Base-by-base conservation (phyloP, 495 filamentous ascomycete species). In the Tetracladium setigerum region DNA sequence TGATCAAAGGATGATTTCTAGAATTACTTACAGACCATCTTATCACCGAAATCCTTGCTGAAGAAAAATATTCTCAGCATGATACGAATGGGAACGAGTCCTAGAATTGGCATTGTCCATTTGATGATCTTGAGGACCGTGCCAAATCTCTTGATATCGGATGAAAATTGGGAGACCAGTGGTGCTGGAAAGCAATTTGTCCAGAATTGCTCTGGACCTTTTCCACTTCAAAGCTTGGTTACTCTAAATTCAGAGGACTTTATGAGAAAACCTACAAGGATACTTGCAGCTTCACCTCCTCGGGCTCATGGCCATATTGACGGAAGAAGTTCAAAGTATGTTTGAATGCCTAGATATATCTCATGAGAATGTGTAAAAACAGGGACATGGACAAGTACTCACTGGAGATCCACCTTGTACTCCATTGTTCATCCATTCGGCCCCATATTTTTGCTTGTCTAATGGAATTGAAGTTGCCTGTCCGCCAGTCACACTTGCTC, bases 281-380 rank as follows among this genome's bases (percentile, higher is more conserved):
- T 0, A 90, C 83, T 56, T 91, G 86, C 22, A 94, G 73, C 47
- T 82, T 73, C 30, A 94, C 84, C 3, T 78, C 75, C 41, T 84
- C 76, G 3, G 84, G 76, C 40, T 76, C 70, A 60, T 83, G 74
- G 0, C 79, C 79, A 48, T 90, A 83, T 30, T 68, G 70, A 17
- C 71, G 70, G 59, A 91, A 89, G 72, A 87, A 87, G 40, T 78
- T 82, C 62, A 89, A 74, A 5, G 86, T 91, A 57, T 91, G 86
- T 55, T 86, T 81, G 68, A 90, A 94, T 45, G 84, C 85, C 55
- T 73, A 62, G 8, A 9, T 31, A 27, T 27, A 27, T 7, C 7
- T 27, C 7, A 22, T 49, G 22, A 30, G 9, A 32, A 13, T 18
- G 19, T 38, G 6, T 30, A 30, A 27, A 22, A n/a, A n/a, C 19